phyloP scores from a whole-genome alignment of 352 stramenopile species.

The Pythium phragmiticola region DNA sequence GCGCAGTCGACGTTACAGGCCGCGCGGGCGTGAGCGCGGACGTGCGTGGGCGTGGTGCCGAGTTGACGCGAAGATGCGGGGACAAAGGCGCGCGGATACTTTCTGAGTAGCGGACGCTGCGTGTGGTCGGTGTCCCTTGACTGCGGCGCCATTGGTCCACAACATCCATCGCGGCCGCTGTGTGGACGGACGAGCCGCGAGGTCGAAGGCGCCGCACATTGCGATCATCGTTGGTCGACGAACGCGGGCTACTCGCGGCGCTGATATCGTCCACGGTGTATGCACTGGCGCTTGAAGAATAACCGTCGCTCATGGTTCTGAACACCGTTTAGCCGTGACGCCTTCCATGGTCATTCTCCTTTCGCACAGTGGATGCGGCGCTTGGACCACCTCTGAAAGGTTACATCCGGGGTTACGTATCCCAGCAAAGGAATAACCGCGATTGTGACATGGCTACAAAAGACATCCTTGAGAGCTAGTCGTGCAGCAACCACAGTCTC shows the following conservation, averaged over 20 bases:
- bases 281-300: neutral
- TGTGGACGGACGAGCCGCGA: conserved; percentile 20
- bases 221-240: conserved; percentile 3
- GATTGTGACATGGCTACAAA: neutral
- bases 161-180: conserved; percentile 9
- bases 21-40: neutral
- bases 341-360: neutral
- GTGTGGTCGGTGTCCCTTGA: conserved; percentile 2
- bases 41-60: neutral
- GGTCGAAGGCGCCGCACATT: neutral
- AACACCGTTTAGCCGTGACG: neutral
- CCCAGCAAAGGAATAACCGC: too few species aligned
- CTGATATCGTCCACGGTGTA: neutral
- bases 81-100: neutral
- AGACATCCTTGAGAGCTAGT: too few species aligned
- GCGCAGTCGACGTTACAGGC: neutral
- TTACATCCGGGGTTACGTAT: conserved; percentile 1
- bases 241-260: neutral
- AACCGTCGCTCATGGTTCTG: neutral
- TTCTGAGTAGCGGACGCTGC: conserved; percentile 16
- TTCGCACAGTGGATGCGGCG: neutral
- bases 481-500: too few species aligned
- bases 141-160: conserved; percentile 9
- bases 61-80: neutral
- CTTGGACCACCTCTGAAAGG: conserved; percentile 1